Base-by-base conservation (phyloP, 176 grass and related monocot species). In the Aegilops speltoides region DNA sequence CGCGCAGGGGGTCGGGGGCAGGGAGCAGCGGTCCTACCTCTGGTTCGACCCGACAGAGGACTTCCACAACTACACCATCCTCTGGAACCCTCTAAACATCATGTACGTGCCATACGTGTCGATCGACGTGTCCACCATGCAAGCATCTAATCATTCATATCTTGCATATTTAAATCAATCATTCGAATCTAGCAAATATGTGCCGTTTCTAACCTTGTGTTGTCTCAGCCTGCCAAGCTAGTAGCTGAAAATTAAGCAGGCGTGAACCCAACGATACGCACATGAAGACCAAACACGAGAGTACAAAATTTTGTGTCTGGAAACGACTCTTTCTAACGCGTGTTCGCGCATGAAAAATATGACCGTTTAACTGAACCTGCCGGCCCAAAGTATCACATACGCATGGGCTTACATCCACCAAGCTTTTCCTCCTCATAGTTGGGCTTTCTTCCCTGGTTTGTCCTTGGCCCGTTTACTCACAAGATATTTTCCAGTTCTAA, bases 21-120 rank as follows among this genome's bases (percentile, higher is more conserved):
- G 89, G 20, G 89, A 94, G 83, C 65, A 77, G 86, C 34, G 85
- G 22, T 83, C 86, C 76, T 89, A 85, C 63, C 86, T 94, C 1
- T 94, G 89, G 89, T 91, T 94, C 61, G 86, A 91, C 33, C 89
- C 89, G 7, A 91, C 86, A 2, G 74, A 29, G 6, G 92, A 94
- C 50, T 91, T 84, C 65, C 92, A 91, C 86, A 94, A 66, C 70
- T 91, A 94, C 72, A 85, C 92, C 13, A 74, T 94, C 36, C 31
- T 91, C 43, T 91, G 89, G 92, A 94, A 94, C 57, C 86, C 82
- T 52, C 22, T n/a, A 14, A 80, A 91, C 38, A 84, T 89, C 59
- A 73, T 85, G 92, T 89, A 64, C 78, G 92, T 87, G 64, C 31
- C 28, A 89, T 89, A 64, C 78, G 92, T 87, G 77, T 38, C 28